These are phyloP conservation scores for Cladosporium oxysporum DNA, from an alignment of 2,329 filamentous ascomycete species.

Conservation along the genomic window DNA sequence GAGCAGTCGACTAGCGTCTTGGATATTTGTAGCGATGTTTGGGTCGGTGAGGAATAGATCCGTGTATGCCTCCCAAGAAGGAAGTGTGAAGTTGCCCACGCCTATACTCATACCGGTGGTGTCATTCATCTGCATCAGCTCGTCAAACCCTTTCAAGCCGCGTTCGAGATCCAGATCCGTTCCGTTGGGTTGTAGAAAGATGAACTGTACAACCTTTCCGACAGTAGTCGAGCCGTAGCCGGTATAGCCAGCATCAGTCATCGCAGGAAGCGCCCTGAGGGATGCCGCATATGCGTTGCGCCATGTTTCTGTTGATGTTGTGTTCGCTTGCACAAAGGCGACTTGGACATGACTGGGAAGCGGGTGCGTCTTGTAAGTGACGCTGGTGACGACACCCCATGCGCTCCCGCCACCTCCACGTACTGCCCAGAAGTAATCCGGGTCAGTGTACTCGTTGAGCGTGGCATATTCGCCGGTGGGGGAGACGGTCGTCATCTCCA, in stretches of 20 bases:
- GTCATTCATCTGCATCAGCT: background rate
- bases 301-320: background rate
- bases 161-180: background rate
- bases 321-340: background rate
- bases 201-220: conserved; percentile 1
- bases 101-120: background rate
- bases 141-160: background rate
- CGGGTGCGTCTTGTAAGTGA: background rate
- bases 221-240: conserved; percentile 1
- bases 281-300: background rate
- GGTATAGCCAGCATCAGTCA: background rate
- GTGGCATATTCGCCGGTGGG: conserved; percentile 29
- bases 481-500: conserved; percentile 29
- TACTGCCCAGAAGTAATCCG: conserved; percentile 6
- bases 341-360: background rate
- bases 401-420: conserved; percentile 10
- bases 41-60: background rate
- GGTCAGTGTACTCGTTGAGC: background rate
- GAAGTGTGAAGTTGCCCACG: background rate
- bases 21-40: conserved; percentile 1
- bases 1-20: background rate
- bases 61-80: conserved; percentile 5
- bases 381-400: conserved; percentile 10
- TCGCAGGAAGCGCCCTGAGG: background rate
- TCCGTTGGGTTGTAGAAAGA: conserved; percentile 6